phyloP scores from a whole-genome alignment of 176 grass and related monocot genomes.

The Miscanthus lutarioriparius region DNA sequence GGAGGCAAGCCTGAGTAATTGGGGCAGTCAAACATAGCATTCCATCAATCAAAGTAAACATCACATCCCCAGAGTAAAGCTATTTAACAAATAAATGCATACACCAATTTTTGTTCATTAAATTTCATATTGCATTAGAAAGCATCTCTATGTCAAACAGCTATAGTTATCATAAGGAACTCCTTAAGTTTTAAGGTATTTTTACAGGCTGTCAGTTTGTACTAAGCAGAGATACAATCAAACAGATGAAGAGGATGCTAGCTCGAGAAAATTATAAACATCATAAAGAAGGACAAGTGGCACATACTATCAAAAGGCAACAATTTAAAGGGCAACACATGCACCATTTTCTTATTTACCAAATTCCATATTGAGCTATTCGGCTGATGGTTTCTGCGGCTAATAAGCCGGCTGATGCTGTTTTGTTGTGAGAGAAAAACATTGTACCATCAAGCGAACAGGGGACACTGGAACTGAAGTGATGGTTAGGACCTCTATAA shows the following conservation, averaged over 20 bases:
- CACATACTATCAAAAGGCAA: neutral
- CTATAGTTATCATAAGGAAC: neutral
- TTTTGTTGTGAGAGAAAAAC: too few relatives aligned
- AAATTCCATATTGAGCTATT: neutral
- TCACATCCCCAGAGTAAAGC: neutral
- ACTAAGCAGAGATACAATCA: neutral
- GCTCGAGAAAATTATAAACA: neutral
- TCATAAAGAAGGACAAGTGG: neutral
- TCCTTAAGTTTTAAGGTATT: neutral
- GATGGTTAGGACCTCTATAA: neutral
- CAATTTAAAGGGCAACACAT: neutral
- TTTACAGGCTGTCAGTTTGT: neutral
- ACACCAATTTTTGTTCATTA: neutral
- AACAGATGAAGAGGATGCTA: neutral
- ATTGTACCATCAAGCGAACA: too few relatives aligned
- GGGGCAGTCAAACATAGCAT: neutral
- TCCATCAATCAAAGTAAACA: slow-evolving; percentile 14
- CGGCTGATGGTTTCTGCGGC: too few relatives aligned
- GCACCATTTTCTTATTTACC: neutral
- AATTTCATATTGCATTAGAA: neutral
- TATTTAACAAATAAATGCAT: neutral
- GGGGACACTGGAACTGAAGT: neutral
- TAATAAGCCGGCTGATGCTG: too few relatives aligned
- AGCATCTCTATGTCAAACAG: neutral
- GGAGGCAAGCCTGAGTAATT: neutral